Percentiles rank a stretch among this genome's conserved stretches.
phyloP scores from a whole-genome alignment of 2,329 filamentous ascomycete genomes.

The Colletotrichum destructivum region DNA sequence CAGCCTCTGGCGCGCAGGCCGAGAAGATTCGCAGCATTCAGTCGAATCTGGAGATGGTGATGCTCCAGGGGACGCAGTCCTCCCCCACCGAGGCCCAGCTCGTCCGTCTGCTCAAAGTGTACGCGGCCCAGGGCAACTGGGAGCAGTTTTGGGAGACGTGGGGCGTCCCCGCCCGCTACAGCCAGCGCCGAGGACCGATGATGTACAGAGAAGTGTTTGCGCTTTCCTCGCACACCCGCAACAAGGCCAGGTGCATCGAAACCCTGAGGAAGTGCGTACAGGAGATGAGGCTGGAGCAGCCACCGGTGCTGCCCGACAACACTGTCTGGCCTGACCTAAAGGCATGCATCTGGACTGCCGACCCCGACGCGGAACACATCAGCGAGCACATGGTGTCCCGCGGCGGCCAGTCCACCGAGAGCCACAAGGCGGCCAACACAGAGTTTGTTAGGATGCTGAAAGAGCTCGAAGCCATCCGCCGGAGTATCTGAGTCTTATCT shows the following conservation, averaged over 20 bases:
- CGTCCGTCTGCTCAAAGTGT: conserved; percentile 60
- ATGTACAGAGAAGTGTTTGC: conserved; percentile 71
- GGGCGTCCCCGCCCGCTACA: conserved; percentile 67
- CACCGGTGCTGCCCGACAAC: conserved; percentile 61
- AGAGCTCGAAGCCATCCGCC: conserved; percentile 42
- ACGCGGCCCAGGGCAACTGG: conserved; percentile 66
- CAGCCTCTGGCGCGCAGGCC: conserved; percentile 50
- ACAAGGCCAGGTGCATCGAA: conserved; percentile 61
- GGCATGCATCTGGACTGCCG: conserved; percentile 68
- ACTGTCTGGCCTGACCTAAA: conserved; percentile 64
- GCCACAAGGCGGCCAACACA: conserved; percentile 37
- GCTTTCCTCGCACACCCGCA: conserved; percentile 60
- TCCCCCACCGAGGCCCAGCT: conserved; percentile 57
- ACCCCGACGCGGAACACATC: conserved; percentile 62
- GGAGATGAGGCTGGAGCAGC: conserved; percentile 72
- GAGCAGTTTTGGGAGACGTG: conserved; percentile 74
- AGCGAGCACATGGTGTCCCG: conserved; percentile 41
- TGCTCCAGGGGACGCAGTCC: conserved; percentile 55
- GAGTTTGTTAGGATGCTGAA: conserved; percentile 51
- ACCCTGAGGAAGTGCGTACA: conserved; percentile 68
- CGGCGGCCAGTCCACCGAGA: conserved; percentile 10
- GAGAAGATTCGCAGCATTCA: conserved; percentile 57
- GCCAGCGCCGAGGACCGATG: conserved; percentile 61
- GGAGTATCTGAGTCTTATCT: conserved; percentile 1
- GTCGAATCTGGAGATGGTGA: conserved; percentile 61